Percentiles rank a stretch among this genome's conserved stretches.
Conservation (phyloP, 2,329 filamentous ascomycete genomes). For the Juglanconis juglandina region DNA sequence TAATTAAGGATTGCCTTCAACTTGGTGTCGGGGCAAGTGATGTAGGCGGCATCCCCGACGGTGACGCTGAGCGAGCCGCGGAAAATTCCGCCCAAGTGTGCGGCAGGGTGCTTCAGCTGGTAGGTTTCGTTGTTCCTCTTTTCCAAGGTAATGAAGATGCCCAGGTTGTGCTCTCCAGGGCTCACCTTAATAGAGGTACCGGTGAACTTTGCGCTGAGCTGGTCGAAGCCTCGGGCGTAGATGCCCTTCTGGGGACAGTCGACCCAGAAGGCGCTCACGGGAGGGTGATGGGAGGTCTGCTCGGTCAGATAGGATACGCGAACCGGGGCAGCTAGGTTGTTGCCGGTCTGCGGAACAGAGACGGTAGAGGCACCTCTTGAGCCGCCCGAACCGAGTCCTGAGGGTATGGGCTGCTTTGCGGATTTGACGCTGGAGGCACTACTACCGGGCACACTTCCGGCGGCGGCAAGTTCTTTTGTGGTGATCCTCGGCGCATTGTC, state of each 20-base stretch:
- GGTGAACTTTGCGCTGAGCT: slow-evolving; percentile 96
- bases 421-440: slow-evolving; percentile 48
- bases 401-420: slow-evolving; percentile 27
- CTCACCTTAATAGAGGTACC: slow-evolving; percentile 90
- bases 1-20: slow-evolving; percentile 93
- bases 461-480: slow-evolving; percentile 41
- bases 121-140: slow-evolving; percentile 84
- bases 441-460: slow-evolving; percentile 33
- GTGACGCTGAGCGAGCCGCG: slow-evolving; percentile 85
- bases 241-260: slow-evolving; percentile 90
- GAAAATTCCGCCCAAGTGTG: slow-evolving; percentile 83
- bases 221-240: slow-evolving; percentile 85
- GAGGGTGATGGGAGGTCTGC: slow-evolving; percentile 96
- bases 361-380: slow-evolving; percentile 47
- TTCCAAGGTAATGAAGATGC: slow-evolving; percentile 88
- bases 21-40: slow-evolving; percentile 85
- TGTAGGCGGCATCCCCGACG: slow-evolving; percentile 83
- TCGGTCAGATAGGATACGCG: slow-evolving; percentile 93
- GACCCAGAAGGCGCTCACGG: slow-evolving; percentile 92
- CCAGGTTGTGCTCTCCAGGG: slow-evolving; percentile 88
- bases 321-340: slow-evolving; percentile 49
- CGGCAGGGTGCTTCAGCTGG: slow-evolving; percentile 90
- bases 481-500: slow-evolving; percentile 68
- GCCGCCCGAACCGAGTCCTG: slow-evolving; percentile 27
- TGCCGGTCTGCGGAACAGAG: slow-evolving; percentile 47